These are phyloP conservation scores for Calonectria multiphialidica DNA, from an alignment of 2,329 filamentous ascomycete species.

Conservation along the genomic window DNA sequence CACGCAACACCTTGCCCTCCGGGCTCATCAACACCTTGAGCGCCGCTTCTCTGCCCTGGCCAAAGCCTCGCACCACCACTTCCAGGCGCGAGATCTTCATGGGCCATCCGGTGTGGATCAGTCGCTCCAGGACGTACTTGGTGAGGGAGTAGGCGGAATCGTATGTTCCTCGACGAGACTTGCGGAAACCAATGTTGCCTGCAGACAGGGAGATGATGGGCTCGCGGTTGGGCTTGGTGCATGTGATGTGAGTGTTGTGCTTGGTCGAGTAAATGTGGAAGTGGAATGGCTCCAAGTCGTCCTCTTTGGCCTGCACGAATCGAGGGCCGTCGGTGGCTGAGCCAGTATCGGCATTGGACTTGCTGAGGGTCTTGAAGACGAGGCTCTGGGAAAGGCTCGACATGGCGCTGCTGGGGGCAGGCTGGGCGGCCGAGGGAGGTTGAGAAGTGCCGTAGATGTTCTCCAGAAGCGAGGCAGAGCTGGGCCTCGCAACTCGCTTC, in stretches of 20 bases:
- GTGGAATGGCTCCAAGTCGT: constrained; percentile 76
- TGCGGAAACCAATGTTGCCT: constrained; percentile 93
- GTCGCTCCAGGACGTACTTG: constrained; percentile 84
- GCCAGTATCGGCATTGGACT: constrained; percentile 50
- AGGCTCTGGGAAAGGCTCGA: constrained; percentile 51
- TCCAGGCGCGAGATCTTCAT: constrained; percentile 82
- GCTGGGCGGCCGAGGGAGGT: constrained; percentile 22
- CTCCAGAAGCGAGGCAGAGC: constrained; percentile 47
- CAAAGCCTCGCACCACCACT: constrained; percentile 87
- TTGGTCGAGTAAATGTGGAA: constrained; percentile 89
- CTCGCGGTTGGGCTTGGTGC: constrained; percentile 84
- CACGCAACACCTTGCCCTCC: constrained; percentile 82
- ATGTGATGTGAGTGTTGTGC: constrained; percentile 95
- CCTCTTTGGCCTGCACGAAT: constrained; percentile 46
- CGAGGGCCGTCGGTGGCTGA: constrained; percentile 41
- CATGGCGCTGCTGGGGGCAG: constrained; percentile 46
- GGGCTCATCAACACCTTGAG: constrained; percentile 89
- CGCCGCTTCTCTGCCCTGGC: constrained; percentile 87
- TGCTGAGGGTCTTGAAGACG: constrained; percentile 53
- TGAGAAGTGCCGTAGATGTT: constrained; percentile 48
- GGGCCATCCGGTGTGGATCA: constrained; percentile 85
- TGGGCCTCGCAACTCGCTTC: constrained; percentile 41
- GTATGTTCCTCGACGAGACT: constrained; percentile 83
- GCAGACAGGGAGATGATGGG: constrained; percentile 84
- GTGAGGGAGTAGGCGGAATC: constrained; percentile 94